A percentile compares a stretch with the other conserved stretches of the same genome.
Evolutionary conservation across 805 yeast species (phyloP).

Genomic region (Debaryomyces hansenii): DNA sequence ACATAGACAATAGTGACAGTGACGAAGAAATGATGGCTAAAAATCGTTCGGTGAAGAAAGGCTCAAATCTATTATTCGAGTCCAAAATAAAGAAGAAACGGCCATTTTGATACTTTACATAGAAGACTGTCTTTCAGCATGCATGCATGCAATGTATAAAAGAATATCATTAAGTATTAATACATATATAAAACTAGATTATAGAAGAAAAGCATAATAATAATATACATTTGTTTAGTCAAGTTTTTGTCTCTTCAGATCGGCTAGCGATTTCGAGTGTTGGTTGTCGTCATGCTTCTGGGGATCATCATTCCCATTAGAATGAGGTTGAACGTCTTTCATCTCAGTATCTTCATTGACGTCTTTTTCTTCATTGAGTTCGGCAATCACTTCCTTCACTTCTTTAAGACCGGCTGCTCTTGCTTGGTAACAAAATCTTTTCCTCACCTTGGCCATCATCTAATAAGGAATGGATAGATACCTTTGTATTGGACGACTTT

Average conservation of each 20-base stretch:
- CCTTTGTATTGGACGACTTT: conserved; percentile 14
- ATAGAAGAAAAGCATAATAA: background rate
- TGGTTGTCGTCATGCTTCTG: too few species aligned
- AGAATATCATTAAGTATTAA: background rate
- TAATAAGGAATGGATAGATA: conserved; percentile 23
- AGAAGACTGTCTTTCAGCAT: background rate
- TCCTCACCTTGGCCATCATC: background rate
- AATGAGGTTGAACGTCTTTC: too few species aligned
- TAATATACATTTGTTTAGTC: background rate
- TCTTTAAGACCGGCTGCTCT: too few species aligned
- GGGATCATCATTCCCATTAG: too few species aligned
- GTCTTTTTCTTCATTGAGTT: too few species aligned
- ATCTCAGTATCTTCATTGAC: too few species aligned
- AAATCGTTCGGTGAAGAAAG: conserved; percentile 16
- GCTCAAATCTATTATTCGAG: conserved; percentile 11
- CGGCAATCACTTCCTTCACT: too few species aligned
- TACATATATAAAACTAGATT: background rate
- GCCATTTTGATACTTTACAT: conserved; percentile 9
- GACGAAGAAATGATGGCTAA: conserved; percentile 4
- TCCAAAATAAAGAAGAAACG: conserved; percentile 9
- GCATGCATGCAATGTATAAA: background rate
- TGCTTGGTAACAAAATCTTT: background rate
- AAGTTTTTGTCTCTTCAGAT: too few species aligned
- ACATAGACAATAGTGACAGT: background rate
- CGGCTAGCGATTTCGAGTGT: too few species aligned